A percentile compares a stretch with the other conserved stretches of the same genome.
Evolutionary conservation across 306 rosid species (phyloP).

Genomic region (Albizia julibrissin): DNA sequence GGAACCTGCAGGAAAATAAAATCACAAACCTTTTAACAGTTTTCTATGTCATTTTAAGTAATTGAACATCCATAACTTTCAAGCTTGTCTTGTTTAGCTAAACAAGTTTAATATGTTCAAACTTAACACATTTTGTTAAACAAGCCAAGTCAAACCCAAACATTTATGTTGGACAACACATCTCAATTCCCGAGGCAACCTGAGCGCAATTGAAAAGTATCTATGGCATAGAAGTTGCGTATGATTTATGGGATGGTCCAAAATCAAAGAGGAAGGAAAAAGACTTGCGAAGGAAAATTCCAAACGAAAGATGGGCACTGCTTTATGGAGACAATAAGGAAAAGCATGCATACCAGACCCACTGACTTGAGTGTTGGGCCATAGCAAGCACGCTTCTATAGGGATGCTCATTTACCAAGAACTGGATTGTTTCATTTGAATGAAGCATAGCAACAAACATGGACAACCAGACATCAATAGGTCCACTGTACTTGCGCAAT

Average conservation of each 20-base stretch:
- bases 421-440: slow-evolving; percentile 54
- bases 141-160: background rate
- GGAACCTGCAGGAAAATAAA: slow-evolving; percentile 68
- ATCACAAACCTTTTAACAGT: background rate
- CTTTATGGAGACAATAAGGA: slow-evolving; percentile 17
- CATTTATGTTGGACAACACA: background rate
- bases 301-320: background rate
- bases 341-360: slow-evolving; percentile 73
- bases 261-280: slow-evolving; percentile 11
- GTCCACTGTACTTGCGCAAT: slow-evolving; percentile 84
- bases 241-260: slow-evolving; percentile 8
- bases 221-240: slow-evolving; percentile 2
- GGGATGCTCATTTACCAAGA: slow-evolving; percentile 65
- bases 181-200: slow-evolving; percentile 1
- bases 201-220: background rate
- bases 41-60: background rate
- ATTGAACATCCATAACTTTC: background rate
- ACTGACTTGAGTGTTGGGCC: slow-evolving; percentile 91
- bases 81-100: background rate
- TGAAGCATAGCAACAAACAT: slow-evolving; percentile 43
- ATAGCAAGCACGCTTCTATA: slow-evolving; percentile 69
- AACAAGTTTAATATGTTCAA: background rate
- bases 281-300: background rate
- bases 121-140: background rate
- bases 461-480: slow-evolving; percentile 82